Evolutionary conservation across 192 early-diverging fungal species (phyloP).

Genomic region (Podila horticola): DNA sequence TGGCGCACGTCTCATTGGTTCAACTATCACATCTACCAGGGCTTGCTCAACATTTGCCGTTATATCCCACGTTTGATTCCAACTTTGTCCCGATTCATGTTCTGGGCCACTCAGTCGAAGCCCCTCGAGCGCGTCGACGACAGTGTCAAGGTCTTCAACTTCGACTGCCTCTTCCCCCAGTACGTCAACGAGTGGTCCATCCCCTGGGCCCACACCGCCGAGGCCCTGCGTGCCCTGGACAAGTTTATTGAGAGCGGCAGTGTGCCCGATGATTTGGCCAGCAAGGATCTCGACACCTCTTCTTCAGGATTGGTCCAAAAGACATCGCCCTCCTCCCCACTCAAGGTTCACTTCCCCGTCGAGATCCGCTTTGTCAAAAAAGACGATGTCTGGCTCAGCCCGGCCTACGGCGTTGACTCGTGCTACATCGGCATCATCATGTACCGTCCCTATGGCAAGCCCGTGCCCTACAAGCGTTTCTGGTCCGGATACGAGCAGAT

Average conservation of each 20-base stretch:
- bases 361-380: conserved; percentile 75
- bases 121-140: conserved; percentile 65
- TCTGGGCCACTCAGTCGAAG: conserved; percentile 58
- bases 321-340: conserved; percentile 25
- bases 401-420: conserved; percentile 67
- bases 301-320: neutral
- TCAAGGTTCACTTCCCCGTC: conserved; percentile 78
- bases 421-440: conserved; percentile 85
- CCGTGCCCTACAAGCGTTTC: conserved; percentile 77
- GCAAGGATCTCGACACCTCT: neutral
- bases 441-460: conserved; percentile 74
- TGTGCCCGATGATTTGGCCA: conserved; percentile 3
- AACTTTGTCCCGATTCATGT: conserved; percentile 62
- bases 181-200: conserved; percentile 85
- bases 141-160: conserved; percentile 73
- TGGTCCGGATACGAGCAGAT: conserved; percentile 78
- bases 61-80: conserved; percentile 61
- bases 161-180: conserved; percentile 76
- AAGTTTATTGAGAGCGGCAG: conserved; percentile 59
- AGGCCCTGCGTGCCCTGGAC: conserved; percentile 64
- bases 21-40: conserved; percentile 62
- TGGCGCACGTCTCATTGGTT: conserved; percentile 31
- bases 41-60: conserved; percentile 66
- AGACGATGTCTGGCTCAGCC: conserved; percentile 79
- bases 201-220: conserved; percentile 63